Evolutionary conservation across 768 basidiomycete species (phyloP).

Genomic region (Chlorophyllum brunneum): DNA sequence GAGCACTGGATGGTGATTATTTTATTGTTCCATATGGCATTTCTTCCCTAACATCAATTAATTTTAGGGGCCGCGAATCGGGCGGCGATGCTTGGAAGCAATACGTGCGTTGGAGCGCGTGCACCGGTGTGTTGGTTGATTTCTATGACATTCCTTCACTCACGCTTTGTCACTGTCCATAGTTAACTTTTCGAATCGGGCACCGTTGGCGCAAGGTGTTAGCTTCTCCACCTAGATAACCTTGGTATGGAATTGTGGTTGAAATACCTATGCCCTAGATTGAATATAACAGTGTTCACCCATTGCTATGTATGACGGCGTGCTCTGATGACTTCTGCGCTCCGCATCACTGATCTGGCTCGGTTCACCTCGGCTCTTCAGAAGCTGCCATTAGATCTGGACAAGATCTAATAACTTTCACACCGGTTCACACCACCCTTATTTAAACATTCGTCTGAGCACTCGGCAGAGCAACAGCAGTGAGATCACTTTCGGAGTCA

Average conservation of each 20-base stretch:
- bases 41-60: constrained; percentile 16
- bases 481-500: neutral
- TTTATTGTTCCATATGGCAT: neutral
- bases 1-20: constrained; percentile 79
- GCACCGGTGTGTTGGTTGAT: constrained; percentile 52
- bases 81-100: constrained; percentile 99
- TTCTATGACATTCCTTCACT: neutral
- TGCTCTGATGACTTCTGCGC: neutral
- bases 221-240: constrained; percentile 54
- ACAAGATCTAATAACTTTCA: constrained; percentile 16
- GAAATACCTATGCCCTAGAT: neutral
- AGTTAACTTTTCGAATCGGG: constrained; percentile 88
- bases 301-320: neutral
- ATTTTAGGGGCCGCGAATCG: constrained; percentile 84
- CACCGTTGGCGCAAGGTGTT: constrained; percentile 92
- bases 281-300: neutral
- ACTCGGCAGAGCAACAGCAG: constrained; percentile 12
- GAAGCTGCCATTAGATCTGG: neutral
- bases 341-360: neutral
- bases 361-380: neutral
- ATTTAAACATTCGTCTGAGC: neutral
- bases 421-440: constrained; percentile 16
- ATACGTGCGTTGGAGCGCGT: constrained; percentile 88
- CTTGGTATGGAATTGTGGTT: constrained; percentile 9
- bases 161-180: constrained; percentile 9